phyloP scores from a whole-genome alignment of 352 stramenopile genomes.

The Phytopythium chamaehyphon region DNA sequence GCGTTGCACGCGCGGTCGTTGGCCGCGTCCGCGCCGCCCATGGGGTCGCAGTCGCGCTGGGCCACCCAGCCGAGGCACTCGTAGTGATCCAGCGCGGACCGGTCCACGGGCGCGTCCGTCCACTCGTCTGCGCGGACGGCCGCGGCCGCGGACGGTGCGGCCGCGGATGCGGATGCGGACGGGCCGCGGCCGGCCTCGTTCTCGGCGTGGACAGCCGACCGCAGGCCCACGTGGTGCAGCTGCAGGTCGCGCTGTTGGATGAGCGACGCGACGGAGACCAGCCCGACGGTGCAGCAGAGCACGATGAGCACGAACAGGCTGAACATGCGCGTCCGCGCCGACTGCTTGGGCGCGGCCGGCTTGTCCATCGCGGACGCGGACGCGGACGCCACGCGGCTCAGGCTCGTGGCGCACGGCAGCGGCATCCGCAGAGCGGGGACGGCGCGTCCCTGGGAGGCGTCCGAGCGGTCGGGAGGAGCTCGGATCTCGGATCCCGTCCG shows the following conservation, averaged over 20 bases:
- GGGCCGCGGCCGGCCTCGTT: too few species aligned
- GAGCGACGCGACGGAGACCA: slow-evolving; percentile 50
- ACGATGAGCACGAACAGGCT: slow-evolving; percentile 43
- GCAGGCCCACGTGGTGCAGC: slow-evolving; percentile 8
- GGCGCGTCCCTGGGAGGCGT: not conserved
- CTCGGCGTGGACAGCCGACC: slow-evolving; percentile 1
- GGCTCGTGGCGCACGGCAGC: slow-evolving; percentile 2
- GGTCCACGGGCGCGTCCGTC: not conserved
- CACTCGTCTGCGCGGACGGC: slow-evolving; percentile 7
- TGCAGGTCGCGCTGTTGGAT: slow-evolving; percentile 43
- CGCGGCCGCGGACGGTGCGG: slow-evolving; percentile 13
- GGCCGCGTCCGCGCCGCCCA: slow-evolving; percentile 21
- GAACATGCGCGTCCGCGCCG: slow-evolving; percentile 24
- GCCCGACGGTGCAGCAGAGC: slow-evolving; percentile 41
- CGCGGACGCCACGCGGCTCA: slow-evolving; percentile 4
- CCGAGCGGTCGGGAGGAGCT: not conserved
- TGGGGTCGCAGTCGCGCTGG: slow-evolving; percentile 35
- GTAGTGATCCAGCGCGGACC: slow-evolving; percentile 22
- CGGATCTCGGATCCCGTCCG: not conserved
- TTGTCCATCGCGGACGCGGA: not conserved
- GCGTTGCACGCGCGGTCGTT: slow-evolving; percentile 36
- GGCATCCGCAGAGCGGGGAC: too few species aligned
- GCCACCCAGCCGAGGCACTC: slow-evolving; percentile 54
- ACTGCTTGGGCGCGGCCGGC: not conserved
- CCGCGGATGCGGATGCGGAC: not conserved